Evolutionary conservation across 345 rosid species (phyloP).

Genomic region (Populus tremula): DNA sequence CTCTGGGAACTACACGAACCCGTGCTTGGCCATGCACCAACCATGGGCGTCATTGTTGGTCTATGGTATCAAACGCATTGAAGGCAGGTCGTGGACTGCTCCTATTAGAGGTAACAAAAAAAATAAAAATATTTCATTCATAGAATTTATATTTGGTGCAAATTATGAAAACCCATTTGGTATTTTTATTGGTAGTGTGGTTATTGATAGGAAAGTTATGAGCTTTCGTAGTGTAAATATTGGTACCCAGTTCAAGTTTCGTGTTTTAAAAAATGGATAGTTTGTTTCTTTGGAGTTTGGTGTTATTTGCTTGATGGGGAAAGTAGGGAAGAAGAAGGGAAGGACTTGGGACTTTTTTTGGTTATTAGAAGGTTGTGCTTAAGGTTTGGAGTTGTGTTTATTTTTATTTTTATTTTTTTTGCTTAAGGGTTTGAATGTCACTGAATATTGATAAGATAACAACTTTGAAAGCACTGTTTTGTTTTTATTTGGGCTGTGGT

Average conservation of each 20-base stretch:
- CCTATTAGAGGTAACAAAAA: slow-evolving; percentile 63
- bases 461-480: neutral
- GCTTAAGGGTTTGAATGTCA: too few relatives aligned
- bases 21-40: slow-evolving; percentile 90
- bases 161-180: neutral
- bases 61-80: slow-evolving; percentile 85
- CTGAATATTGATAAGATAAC: neutral
- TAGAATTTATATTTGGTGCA: neutral
- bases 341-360: too few relatives aligned
- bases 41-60: slow-evolving; percentile 93
- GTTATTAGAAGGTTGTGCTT: neutral
- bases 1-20: slow-evolving; percentile 65
- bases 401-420: too few relatives aligned
- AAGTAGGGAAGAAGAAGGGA: neutral
- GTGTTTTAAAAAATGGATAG: neutral
- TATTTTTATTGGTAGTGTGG: neutral
- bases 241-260: neutral
- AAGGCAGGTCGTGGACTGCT: slow-evolving; percentile 91
- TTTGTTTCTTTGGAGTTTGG: neutral
- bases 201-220: neutral
- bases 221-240: neutral
- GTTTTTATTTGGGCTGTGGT: neutral
- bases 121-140: neutral
- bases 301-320: neutral
- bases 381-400: too few relatives aligned